Conservation (phyloP, 169 alveolate genomes). For the Plasmodium gaboni region DNA sequence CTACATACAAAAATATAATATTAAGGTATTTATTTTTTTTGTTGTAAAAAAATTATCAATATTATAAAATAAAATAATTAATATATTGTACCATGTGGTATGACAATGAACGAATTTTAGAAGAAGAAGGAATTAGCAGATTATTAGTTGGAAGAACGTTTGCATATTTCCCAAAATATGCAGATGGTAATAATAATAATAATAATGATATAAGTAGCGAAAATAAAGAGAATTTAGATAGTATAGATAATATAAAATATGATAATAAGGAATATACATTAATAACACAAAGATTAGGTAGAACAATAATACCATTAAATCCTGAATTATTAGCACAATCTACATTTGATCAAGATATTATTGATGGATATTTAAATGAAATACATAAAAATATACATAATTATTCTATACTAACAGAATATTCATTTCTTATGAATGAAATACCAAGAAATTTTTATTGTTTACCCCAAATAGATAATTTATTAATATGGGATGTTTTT, state of each 20-base stretch:
- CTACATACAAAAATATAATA: too few relatives aligned
- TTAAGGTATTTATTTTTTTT: too few relatives aligned
- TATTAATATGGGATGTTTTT: conserved; percentile 57
- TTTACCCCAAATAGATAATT: conserved; percentile 52
- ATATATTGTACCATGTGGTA: conserved; percentile 39
- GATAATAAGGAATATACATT: conserved; percentile 36
- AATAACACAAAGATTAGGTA: conserved; percentile 43
- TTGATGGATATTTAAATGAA: conserved; percentile 51
- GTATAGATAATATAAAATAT: conserved; percentile 14
- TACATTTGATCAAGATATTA: conserved; percentile 47
- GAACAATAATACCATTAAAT: conserved; percentile 64
- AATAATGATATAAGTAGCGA: not conserved
- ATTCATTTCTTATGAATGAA: conserved; percentile 53
- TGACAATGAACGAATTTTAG: conserved; percentile 61
- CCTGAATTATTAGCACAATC: conserved; percentile 59
- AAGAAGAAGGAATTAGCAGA: conserved; percentile 69
- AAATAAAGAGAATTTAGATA: conserved; percentile 4
- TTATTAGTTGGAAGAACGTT: conserved; percentile 55
- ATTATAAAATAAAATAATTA: not conserved
- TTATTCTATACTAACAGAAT: conserved; percentile 58
- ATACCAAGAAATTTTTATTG: conserved; percentile 59
- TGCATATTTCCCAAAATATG: conserved; percentile 57
- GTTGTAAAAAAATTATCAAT: too few relatives aligned
- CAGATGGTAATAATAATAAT: conserved; percentile 5
- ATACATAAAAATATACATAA: conserved; percentile 46